Percentiles rank a stretch among this genome's conserved stretches.
phyloP scores from a whole-genome alignment of 2,329 filamentous ascomycete species.

The Penicillium brasilianum region DNA sequence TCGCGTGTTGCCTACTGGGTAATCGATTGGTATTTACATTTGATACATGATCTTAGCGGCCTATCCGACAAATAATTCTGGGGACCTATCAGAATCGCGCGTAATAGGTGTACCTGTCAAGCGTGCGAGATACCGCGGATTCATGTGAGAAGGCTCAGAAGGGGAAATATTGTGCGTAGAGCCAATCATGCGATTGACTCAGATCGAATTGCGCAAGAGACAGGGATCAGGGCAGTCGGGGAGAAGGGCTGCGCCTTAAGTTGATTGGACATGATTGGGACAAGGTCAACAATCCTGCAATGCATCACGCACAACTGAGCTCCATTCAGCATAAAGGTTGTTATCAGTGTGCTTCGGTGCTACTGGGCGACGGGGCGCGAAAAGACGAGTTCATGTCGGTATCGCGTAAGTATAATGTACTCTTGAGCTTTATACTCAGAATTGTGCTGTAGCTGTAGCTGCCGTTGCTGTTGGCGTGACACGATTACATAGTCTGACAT shows the following conservation, averaged over 20 bases:
- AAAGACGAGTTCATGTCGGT: not conserved
- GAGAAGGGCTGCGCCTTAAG: slow-evolving; percentile 20
- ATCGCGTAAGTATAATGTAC: not conserved
- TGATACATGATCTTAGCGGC: not conserved
- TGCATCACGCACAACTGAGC: not conserved
- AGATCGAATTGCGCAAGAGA: slow-evolving; percentile 13
- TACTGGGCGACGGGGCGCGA: not conserved
- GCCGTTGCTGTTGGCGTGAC: not conserved
- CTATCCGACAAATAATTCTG: not conserved
- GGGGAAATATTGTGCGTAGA: not conserved
- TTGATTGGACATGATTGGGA: slow-evolving; percentile 16
- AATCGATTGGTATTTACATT: not conserved
- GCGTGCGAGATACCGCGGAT: slow-evolving; percentile 30
- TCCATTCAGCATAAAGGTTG: not conserved
- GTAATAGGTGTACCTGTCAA: slow-evolving; percentile 25
- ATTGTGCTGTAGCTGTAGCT: not conserved
- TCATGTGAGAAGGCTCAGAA: slow-evolving; percentile 27
- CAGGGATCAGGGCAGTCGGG: slow-evolving; percentile 20
- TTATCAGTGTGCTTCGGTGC: not conserved
- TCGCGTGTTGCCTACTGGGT: not conserved
- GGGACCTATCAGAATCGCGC: slow-evolving; percentile 4
- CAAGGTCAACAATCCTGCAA: slow-evolving; percentile 13
- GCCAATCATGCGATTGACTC: slow-evolving; percentile 18
- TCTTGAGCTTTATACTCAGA: not conserved
- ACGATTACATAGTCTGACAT: not conserved